A percentile compares a stretch with the other conserved stretches of the same genome.
These are phyloP conservation scores for Aphanomyces astaci DNA, from an alignment of 352 stramenopile species.

Conservation along the genomic window DNA sequence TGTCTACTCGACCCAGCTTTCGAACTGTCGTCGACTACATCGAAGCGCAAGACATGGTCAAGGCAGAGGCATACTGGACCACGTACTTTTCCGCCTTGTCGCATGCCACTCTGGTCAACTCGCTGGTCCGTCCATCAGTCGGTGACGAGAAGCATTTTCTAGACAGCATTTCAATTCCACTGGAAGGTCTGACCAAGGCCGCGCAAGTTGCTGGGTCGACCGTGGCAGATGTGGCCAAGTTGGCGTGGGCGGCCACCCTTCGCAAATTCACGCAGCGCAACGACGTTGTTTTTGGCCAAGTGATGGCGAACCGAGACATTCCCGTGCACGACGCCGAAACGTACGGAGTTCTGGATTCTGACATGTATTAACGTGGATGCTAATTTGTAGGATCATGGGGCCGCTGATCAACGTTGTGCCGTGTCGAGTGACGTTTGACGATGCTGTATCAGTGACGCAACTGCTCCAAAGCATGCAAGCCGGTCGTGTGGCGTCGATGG, in stretches of 20 bases:
- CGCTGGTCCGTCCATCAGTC: too few relatives aligned
- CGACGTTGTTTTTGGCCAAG: constrained; percentile 4
- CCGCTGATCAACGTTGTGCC: background rate
- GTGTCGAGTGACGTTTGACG: background rate
- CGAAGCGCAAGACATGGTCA: background rate
- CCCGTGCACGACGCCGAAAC: background rate
- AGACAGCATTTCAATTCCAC: too few relatives aligned
- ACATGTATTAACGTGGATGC: background rate
- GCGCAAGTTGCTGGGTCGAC: background rate
- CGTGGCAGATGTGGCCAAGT: background rate
- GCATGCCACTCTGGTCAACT: background rate
- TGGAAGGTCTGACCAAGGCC: background rate
- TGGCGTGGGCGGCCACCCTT: background rate
- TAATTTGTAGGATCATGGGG: constrained; percentile 4
- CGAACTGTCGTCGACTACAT: background rate
- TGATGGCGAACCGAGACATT: constrained; percentile 2
- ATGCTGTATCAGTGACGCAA: background rate
- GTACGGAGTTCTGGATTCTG: background rate
- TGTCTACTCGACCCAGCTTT: background rate
- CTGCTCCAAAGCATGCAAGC: background rate
- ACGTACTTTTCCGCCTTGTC: background rate
- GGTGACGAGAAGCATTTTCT: too few relatives aligned
- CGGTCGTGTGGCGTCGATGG: background rate
- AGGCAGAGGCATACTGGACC: background rate
- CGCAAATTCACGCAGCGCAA: background rate